Evolutionary conservation across 2,329 filamentous ascomycete species (phyloP).

Genomic region (Tympanopsis confertula): DNA sequence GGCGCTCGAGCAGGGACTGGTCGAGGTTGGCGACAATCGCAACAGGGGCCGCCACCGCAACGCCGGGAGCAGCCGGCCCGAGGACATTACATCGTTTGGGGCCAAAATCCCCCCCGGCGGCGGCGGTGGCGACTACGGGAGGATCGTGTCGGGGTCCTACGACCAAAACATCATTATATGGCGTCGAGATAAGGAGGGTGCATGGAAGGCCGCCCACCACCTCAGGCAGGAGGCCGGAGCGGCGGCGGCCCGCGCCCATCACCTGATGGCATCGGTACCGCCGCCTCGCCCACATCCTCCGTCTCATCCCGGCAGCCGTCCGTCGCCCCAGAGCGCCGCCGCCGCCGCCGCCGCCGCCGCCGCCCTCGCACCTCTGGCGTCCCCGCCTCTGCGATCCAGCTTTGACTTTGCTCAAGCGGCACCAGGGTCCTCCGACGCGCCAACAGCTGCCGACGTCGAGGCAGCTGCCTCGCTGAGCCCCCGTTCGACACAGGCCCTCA

Average conservation of each 20-base stretch:
- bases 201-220: constrained; percentile 69
- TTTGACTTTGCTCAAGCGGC: not conserved
- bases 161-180: constrained; percentile 94
- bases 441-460: constrained; percentile 4
- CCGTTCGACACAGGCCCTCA: constrained; percentile 33
- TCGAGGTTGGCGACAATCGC: constrained; percentile 20
- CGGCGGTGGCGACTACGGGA: constrained; percentile 75
- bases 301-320: constrained; percentile 11
- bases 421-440: not conserved
- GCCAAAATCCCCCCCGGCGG: constrained; percentile 84
- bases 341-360: too few species aligned
- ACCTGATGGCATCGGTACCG: not conserved
- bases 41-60: constrained; percentile 36
- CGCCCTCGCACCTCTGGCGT: not conserved
- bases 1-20: constrained; percentile 38
- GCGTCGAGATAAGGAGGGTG: constrained; percentile 73
- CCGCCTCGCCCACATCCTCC: constrained; percentile 8
- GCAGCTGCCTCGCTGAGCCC: constrained; percentile 16
- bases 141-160: constrained; percentile 95
- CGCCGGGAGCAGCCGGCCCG: constrained; percentile 62
- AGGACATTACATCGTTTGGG: constrained; percentile 68
- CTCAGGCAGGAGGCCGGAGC: constrained; percentile 65
- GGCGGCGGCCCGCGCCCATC: constrained; percentile 24
- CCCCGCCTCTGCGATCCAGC: not conserved
- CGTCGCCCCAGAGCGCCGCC: constrained; percentile 1